Evolutionary conservation across 2,329 filamentous ascomycete genomes (phyloP), one percentile per base, ranked within the genome.

Genomic region (Ambrosiella cleistominuta): DNA sequence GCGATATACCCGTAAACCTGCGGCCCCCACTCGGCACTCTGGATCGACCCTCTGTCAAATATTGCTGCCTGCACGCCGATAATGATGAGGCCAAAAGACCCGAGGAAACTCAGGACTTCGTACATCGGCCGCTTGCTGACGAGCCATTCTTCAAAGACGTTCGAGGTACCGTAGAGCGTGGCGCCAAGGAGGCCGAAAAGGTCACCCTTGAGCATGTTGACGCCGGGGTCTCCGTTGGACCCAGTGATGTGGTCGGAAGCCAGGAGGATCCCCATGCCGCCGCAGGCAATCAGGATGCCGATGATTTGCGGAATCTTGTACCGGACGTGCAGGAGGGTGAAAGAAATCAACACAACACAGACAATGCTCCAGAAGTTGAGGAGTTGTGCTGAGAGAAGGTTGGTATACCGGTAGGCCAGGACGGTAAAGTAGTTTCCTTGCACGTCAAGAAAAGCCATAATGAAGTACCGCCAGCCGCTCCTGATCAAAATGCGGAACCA

Each of bases 351-450:
- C 17, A 97, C 88, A 19, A 98, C 93, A 62, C 91, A 83, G 55
- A 95, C 87, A 64, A 98, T 97, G 64, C 90, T 87, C 91, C 91
- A 97, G 74, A 97, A 97, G 76, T 96, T 96, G 72, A 98, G 88
- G 56, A 98, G 79, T 75, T 97, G 90, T 13, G 89, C 89, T 17
- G 86, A 93, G 54, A 97, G 78, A 64, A 96, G 85, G 66, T 90
- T 96, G 57, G 91, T 95, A 75, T 94, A 82, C 61, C 85, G 79
- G 74, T 97, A 98, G 4, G 91, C 93, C 54, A 96, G 78, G 55
- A 98, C 91, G 66, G 90, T 90, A 68, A 97, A 97, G 75, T 96
- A 98, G 73, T 98, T 98, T 62, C 93, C 93, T 71, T 96, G 80
- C 54, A 97, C 91, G 67, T 98, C 93, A 64, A 93, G 79, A 70